These are phyloP conservation scores for Termitomyces eurrhizus DNA, from an alignment of 768 basidiomycete species.

Conservation along the genomic window DNA sequence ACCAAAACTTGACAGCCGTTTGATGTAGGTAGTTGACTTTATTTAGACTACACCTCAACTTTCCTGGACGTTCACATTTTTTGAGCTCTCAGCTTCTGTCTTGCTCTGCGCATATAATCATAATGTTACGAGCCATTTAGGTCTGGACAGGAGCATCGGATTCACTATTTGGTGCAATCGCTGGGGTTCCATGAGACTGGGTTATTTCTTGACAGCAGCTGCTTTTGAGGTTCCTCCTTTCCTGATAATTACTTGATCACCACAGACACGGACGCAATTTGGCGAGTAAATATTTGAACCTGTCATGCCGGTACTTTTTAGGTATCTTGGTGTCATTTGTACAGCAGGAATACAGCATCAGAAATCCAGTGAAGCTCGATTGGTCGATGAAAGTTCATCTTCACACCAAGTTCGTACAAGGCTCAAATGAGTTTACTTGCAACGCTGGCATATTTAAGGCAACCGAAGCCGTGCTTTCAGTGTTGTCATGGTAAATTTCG, in stretches of 20 bases:
- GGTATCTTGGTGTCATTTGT: not conserved
- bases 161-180: not conserved
- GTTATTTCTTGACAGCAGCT: not conserved
- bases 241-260: no score
- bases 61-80: not conserved
- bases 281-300: not conserved
- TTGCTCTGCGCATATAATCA: not conserved
- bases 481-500: constrained; percentile 16
- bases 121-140: not conserved
- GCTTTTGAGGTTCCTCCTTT: not conserved
- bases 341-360: not conserved
- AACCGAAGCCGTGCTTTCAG: constrained; percentile 17
- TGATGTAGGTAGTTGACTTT: not conserved
- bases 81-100: not conserved
- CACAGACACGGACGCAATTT: not conserved
- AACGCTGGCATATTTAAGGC: constrained; percentile 16
- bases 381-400: no score
- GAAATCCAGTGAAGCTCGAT: not conserved
- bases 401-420: not conserved
- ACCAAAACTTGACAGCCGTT: not conserved
- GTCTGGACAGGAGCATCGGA: not conserved
- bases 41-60: not conserved
- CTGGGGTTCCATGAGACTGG: not conserved
- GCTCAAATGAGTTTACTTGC: constrained; percentile 15
- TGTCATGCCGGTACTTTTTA: not conserved